Evolutionary conservation across 495 filamentous ascomycete genomes (phyloP), one percentile per base, ranked within the genome.

Genomic region (Venustampulla echinocandica): DNA sequence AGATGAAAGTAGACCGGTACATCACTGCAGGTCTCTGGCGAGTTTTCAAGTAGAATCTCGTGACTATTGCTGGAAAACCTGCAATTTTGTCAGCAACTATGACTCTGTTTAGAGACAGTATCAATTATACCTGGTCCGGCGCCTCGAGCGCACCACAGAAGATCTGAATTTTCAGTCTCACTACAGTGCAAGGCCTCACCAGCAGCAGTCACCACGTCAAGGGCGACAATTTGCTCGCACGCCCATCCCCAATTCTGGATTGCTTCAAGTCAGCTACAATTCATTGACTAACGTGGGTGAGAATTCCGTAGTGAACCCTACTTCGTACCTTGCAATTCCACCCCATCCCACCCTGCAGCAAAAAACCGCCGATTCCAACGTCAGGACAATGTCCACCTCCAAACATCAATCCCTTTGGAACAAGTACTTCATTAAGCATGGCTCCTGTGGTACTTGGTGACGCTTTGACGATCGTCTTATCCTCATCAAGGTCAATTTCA

Each of bases 321-420:
- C n/a, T n/a, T n/a, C n/a, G n/a, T 23, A 55, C 64, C 25, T 64
- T 62, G 47, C 70, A 74, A 48, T 73, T 74, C 72, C 74, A 77
- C 3, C 72, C 72, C 70, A 74, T 75, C 0, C 74, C 75, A 3
- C 74, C 74, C 40, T 76, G 72, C 5, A 77, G 52, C 22, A 77
- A 53, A 44, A 76, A 77, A 0, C 74, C 75, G 4, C 75, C 75
- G 9, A 79, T 45, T 1, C 71, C 75, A 18, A 77, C 74, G 53
- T 76, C 72, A 4, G 74, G 74, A 53, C 73, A 77, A 55, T 79
- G 75, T 0, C 73, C 74, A 1, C 66, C 73, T 2, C 61, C 62
- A 56, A 76, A 77, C 60, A 74, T 66, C 18, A 64, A 46, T 0
- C 60, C 66, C 35, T 64, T 50, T 23, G 50, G 36, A 2, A 21